A percentile compares a stretch with the other conserved stretches of the same genome.
Conservation (phyloP, 352 stramenopile genomes). For the Globisporangium nagaii region DNA sequence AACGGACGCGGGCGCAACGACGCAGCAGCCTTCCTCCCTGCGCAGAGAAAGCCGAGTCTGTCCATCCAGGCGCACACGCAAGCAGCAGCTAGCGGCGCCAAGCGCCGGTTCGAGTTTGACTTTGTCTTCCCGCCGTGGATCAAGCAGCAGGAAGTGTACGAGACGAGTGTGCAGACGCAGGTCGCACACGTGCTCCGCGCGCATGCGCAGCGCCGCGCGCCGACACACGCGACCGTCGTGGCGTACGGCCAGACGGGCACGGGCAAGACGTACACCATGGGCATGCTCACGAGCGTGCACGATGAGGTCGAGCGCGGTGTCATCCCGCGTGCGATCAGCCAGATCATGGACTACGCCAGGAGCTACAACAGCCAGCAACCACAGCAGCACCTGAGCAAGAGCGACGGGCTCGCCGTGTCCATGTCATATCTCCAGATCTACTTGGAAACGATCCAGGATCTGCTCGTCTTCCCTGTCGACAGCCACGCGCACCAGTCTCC, state of each 20-base stretch:
- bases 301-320: constrained; percentile 35
- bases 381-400: not conserved
- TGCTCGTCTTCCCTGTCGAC: constrained; percentile 26
- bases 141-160: constrained; percentile 48
- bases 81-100: not conserved
- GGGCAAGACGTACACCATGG: constrained; percentile 77
- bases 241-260: constrained; percentile 74
- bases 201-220: constrained; percentile 9
- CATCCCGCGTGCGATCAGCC: constrained; percentile 53
- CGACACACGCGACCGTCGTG: constrained; percentile 43
- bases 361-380: constrained; percentile 11
- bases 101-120: constrained; percentile 63
- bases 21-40: too few species aligned
- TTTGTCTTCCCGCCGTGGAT: constrained; percentile 47
- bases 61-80: constrained; percentile 16
- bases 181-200: constrained; percentile 36
- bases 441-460: constrained; percentile 65
- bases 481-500: not conserved
- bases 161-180: constrained; percentile 25
- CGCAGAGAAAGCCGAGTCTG: constrained; percentile 15
- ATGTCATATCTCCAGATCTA: constrained; percentile 78
- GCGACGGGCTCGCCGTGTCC: constrained; percentile 16
- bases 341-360: constrained; percentile 38
- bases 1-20: too few species aligned
- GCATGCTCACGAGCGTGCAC: constrained; percentile 40